Percentiles rank a stretch among this genome's conserved stretches.
Evolutionary conservation across 129 eudicot species (phyloP).

Genomic region (Daucus carota): DNA sequence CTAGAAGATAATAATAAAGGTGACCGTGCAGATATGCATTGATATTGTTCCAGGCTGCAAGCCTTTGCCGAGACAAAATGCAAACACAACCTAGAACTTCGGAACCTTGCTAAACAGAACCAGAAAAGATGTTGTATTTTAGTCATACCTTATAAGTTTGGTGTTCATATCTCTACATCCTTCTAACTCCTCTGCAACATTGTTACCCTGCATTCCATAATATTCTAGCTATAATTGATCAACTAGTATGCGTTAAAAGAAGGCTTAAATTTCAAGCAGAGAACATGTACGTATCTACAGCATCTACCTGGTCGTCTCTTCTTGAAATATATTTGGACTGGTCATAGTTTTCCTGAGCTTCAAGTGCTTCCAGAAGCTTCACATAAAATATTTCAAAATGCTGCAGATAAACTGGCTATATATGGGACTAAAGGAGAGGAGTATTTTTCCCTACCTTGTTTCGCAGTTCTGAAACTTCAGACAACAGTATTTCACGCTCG

Average conservation of each 20-base stretch:
- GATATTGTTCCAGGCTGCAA: neutral
- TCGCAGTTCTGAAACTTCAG: constrained; percentile 57
- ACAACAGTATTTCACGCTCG: constrained; percentile 50
- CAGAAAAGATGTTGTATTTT: neutral
- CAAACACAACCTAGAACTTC: neutral
- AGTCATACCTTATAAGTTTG: constrained; percentile 42
- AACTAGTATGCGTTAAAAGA: neutral
- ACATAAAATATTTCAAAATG: constrained; percentile 11
- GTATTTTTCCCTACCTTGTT: constrained; percentile 35
- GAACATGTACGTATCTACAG: constrained; percentile 9
- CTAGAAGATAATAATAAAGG: neutral
- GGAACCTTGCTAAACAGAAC: neutral
- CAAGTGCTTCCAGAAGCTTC: constrained; percentile 47
- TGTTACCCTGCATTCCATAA: constrained; percentile 36
- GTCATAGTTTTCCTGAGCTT: constrained; percentile 33
- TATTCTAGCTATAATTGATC: neutral
- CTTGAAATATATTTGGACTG: constrained; percentile 16
- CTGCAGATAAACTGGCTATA: neutral
- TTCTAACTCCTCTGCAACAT: constrained; percentile 35
- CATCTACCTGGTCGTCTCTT: constrained; percentile 30
- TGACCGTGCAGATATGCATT: neutral
- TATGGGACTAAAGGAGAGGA: neutral
- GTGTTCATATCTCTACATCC: constrained; percentile 43
- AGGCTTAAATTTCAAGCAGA: constrained; percentile 10
- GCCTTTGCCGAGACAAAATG: neutral